Evolutionary conservation across 106 monocot genomes (phyloP), one percentile per base, ranked within the genome.

Genomic region (Platanthera guangdongensis): DNA sequence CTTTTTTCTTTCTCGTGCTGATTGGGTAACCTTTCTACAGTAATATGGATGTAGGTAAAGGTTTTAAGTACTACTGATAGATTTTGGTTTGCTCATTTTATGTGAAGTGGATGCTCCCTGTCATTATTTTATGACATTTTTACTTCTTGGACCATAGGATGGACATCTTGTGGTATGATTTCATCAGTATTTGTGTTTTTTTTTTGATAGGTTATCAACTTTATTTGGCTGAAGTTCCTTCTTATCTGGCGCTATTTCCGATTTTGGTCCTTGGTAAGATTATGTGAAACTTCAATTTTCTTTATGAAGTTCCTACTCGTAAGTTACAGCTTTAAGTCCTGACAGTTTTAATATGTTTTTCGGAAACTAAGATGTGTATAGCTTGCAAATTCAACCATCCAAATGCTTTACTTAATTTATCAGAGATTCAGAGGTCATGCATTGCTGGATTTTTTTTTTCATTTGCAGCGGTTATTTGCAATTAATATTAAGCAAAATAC

Each of bases 211-310:
- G 99, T 99, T 22, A 48, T 99, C 69, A 99, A 92, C 74, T 99
- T 99, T 78, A 94, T 99, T 88, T 99, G 99, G 99, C 78, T 99
- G 68, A 99, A 99, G 76, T 99, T 99, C 81, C 80, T 88, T 76
- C 83, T 99, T 57, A 99, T 99, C 55, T 99, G 99, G 99, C 94
- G 99, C 55, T 99, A 87, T 85, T 99, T 99, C 76, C 79, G 94
- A 59, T 85, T 99, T 71, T 99, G 94, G 94, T 91, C 99, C 25
- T 82, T 99, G 86, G 99, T 99, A 84, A 80, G 85, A n/a, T 62
- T 62, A 47, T 21, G 59, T 57, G 60, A 60, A 25, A 2, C 21
- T 72, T 16, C 72, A 72, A 3, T 70, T 70, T 70, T 47, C 11
- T 15, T 47, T 47, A 15, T 47, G 47, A 70, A 70, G 47, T 47